Percentiles rank a stretch among this genome's conserved stretches.
phyloP scores from a whole-genome alignment of 2,329 filamentous ascomycete genomes.

The Sporothrix mexicana region DNA sequence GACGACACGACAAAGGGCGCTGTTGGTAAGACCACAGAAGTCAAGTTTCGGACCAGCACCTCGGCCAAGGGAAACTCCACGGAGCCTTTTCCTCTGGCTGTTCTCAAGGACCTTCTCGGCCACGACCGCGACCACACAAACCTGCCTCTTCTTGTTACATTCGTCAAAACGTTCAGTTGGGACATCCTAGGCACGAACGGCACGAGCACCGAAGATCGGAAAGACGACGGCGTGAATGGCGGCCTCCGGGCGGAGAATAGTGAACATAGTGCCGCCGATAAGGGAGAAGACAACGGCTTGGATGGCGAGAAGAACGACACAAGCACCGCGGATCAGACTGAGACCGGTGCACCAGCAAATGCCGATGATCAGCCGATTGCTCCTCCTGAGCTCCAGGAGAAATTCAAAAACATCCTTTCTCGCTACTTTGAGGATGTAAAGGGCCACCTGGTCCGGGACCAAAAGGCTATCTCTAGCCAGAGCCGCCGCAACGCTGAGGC shows the following conservation, averaged over 20 bases:
- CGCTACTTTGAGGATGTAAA: slow-evolving; percentile 96
- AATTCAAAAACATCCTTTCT: slow-evolving; percentile 83
- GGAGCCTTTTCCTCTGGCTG: slow-evolving; percentile 94
- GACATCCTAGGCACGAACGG: slow-evolving; percentile 85
- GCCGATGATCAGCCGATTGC: slow-evolving; percentile 73
- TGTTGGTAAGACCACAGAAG: slow-evolving; percentile 66
- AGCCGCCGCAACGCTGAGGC: slow-evolving; percentile 95
- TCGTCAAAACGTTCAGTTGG: slow-evolving; percentile 96
- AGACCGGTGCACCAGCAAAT: slow-evolving; percentile 37
- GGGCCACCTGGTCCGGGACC: slow-evolving; percentile 83
- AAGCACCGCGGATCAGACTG: neutral
- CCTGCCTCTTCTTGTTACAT: slow-evolving; percentile 87
- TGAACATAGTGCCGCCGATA: slow-evolving; percentile 34
- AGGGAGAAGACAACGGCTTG: neutral
- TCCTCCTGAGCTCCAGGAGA: slow-evolving; percentile 76
- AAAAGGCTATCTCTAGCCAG: slow-evolving; percentile 85
- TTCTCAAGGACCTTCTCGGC: slow-evolving; percentile 94
- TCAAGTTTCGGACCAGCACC: slow-evolving; percentile 60
- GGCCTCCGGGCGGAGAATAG: slow-evolving; percentile 33
- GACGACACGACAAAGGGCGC: slow-evolving; percentile 68
- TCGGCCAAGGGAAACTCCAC: slow-evolving; percentile 69
- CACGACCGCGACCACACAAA: slow-evolving; percentile 93
- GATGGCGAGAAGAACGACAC: neutral
- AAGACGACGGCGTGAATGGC: slow-evolving; percentile 76
- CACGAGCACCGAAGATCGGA: slow-evolving; percentile 76